Evolutionary conservation across 345 rosid genomes (phyloP).

Genomic region (Eucalyptus decipiens): DNA sequence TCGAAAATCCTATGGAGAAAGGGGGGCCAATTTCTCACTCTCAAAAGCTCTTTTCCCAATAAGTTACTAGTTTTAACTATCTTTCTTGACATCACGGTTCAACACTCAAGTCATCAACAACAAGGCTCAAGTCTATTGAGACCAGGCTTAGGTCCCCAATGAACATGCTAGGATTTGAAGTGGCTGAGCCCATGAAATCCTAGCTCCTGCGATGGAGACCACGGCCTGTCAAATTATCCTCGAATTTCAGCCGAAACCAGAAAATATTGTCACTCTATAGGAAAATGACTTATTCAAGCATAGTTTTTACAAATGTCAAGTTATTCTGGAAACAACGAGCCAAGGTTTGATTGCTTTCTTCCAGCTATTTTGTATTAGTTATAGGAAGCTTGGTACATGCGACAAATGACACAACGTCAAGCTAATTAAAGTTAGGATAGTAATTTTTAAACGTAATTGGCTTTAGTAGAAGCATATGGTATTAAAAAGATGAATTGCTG

Average conservation of each 20-base stretch:
- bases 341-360: neutral
- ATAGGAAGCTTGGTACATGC: neutral
- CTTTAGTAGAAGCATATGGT: neutral
- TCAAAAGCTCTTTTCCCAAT: too few species aligned
- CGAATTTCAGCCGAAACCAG: neutral
- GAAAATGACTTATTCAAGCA: neutral
- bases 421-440: neutral
- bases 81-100: neutral
- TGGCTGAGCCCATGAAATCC: too few species aligned
- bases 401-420: neutral
- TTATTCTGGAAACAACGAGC: neutral
- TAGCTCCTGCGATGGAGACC: too few species aligned
- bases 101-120: neutral
- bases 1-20: too few species aligned
- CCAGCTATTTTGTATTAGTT: neutral
- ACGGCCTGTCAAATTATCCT: too few species aligned
- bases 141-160: too few species aligned
- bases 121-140: neutral
- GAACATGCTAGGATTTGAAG: fast-evolving
- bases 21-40: too few species aligned
- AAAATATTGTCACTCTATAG: too few species aligned
- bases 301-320: neutral
- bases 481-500: neutral
- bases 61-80: too few species aligned
- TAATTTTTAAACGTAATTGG: neutral